Evolutionary conservation across 805 yeast species (phyloP).

Genomic region (Wickerhamiella kurtzmanii): DNA sequence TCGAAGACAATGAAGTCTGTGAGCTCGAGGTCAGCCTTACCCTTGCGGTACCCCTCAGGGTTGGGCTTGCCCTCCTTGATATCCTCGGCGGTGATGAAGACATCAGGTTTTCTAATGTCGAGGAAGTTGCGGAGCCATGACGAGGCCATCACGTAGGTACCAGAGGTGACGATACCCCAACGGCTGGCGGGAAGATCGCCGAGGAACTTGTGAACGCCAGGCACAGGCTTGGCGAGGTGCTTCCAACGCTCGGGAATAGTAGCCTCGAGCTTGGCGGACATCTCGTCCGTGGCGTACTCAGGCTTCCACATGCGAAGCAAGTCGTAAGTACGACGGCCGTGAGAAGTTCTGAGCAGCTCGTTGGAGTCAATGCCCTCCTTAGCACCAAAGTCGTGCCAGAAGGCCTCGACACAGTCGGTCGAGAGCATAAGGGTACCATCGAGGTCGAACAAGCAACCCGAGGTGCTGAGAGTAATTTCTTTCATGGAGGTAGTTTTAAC

Average conservation of each 20-base stretch:
- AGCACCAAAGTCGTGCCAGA: conserved; percentile 65
- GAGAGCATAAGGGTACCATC: conserved; percentile 82
- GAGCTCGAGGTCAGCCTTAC: conserved; percentile 27
- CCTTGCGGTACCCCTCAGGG: conserved; percentile 60
- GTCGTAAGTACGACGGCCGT: conserved; percentile 76
- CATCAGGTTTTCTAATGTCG: conserved; percentile 48
- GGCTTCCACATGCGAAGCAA: conserved; percentile 64
- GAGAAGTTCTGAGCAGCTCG: conserved; percentile 58
- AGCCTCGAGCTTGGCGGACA: conserved; percentile 54
- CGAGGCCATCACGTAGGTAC: conserved; percentile 62
- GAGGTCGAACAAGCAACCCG: conserved; percentile 59
- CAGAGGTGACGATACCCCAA: conserved; percentile 85
- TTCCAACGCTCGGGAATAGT: conserved; percentile 62
- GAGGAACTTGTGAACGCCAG: conserved; percentile 53
- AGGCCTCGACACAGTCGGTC: conserved; percentile 66
- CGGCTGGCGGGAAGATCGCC: conserved; percentile 29
- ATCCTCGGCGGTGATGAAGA: conserved; percentile 71
- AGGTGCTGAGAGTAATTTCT: conserved; percentile 22
- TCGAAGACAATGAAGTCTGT: conserved; percentile 48
- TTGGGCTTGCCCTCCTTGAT: conserved; percentile 73
- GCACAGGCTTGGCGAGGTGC: conserved; percentile 57
- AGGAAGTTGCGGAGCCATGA: conserved; percentile 62
- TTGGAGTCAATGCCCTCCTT: conserved; percentile 57
- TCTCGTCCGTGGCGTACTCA: conserved; percentile 51
- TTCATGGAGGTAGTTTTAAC: conserved; percentile 8